Evolutionary conservation across 768 basidiomycete genomes (phyloP).

Genomic region (Trametes punicea): DNA sequence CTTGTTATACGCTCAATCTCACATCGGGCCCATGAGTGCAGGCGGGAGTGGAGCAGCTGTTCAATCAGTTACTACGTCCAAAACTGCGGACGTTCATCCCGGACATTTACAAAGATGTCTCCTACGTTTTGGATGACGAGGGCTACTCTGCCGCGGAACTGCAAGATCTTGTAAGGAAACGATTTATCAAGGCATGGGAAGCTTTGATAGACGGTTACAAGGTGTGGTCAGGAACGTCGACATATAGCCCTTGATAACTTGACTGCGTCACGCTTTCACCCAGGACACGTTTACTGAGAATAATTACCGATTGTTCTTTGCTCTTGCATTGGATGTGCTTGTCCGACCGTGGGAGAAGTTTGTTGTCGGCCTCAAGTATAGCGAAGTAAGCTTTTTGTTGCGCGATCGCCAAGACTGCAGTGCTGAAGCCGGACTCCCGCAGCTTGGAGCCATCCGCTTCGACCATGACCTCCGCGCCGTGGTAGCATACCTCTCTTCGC

Average conservation of each 20-base stretch:
- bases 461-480: conserved; percentile 89
- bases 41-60: conserved; percentile 89
- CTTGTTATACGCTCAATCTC: not conserved
- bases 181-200: conserved; percentile 90
- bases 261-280: not conserved
- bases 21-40: conserved; percentile 31
- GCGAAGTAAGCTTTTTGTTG: conserved; percentile 55
- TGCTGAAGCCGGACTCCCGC: not conserved
- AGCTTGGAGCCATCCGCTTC: conserved; percentile 96
- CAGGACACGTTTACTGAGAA: conserved; percentile 85
- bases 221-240: conserved; percentile 39
- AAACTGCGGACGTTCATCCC: conserved; percentile 77
- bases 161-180: conserved; percentile 81
- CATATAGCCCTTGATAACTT: no score
- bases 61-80: conserved; percentile 91
- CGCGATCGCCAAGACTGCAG: not conserved
- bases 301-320: conserved; percentile 86
- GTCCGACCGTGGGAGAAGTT: conserved; percentile 97
- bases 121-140: conserved; percentile 89
- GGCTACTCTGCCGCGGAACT: conserved; percentile 79
- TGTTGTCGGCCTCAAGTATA: conserved; percentile 74
- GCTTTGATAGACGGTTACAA: conserved; percentile 81
- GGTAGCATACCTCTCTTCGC: conserved; percentile 78
- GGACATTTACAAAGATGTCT: conserved; percentile 88
- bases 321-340: conserved; percentile 79